Conservation (phyloP, 306 rosid species). For the Elaeagnus macrophylla region DNA sequence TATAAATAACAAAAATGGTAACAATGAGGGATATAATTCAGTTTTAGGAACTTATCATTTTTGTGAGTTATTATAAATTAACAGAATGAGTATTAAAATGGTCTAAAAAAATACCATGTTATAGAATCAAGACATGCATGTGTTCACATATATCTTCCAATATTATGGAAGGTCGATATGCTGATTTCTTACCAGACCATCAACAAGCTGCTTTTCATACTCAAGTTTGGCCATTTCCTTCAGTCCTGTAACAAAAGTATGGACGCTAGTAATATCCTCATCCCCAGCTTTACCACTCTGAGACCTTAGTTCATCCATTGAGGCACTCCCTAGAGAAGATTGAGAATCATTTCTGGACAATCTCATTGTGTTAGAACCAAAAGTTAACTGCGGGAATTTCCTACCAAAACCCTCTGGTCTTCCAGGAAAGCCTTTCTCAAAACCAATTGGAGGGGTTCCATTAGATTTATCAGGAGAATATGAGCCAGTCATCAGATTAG, state of each 20-base stretch:
- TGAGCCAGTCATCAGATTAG: constrained; percentile 35
- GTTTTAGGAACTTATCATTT: too few species aligned
- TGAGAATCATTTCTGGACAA: constrained; percentile 61
- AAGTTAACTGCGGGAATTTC: constrained; percentile 44
- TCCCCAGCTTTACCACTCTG: constrained; percentile 45
- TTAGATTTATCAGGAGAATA: constrained; percentile 44
- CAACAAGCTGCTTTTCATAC: constrained; percentile 60
- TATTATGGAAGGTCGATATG: neutral
- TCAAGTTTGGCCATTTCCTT: constrained; percentile 81
- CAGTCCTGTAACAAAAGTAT: constrained; percentile 80
- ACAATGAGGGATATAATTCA: too few species aligned
- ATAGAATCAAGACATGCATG: constrained; percentile 3
- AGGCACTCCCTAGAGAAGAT: constrained; percentile 76
- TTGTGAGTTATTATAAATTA: too few species aligned
- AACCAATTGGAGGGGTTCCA: constrained; percentile 62
- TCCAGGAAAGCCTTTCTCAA: constrained; percentile 65
- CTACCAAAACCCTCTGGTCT: constrained; percentile 65
- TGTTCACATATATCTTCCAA: neutral
- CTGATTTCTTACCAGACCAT: constrained; percentile 55
- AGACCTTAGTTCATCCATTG: constrained; percentile 35
- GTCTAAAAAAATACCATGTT: too few species aligned
- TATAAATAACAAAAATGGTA: too few species aligned
- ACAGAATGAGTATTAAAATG: too few species aligned
- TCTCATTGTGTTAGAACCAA: constrained; percentile 26
- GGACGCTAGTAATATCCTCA: constrained; percentile 73